Base-by-base conservation (phyloP, 305 asterid genomes). In the Fraxinus angustifolia region DNA sequence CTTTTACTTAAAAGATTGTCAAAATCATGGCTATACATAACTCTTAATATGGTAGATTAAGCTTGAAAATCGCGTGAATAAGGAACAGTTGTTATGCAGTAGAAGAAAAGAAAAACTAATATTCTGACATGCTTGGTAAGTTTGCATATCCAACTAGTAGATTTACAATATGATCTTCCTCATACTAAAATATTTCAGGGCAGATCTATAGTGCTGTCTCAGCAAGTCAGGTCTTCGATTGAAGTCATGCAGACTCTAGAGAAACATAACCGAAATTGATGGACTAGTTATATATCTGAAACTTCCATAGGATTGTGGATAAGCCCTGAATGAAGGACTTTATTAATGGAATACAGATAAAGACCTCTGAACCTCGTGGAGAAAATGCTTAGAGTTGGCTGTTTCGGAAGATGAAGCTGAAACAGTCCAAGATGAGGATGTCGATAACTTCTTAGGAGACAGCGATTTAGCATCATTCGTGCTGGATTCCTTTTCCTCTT, bases 401-500 rank as follows among this genome's bases (percentile, higher is more conserved):
- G 81, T 4, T 26, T 45, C 40, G 5, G 84, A 80, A 28, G 74
- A 81, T 33, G 75, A 75, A 79, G 67, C 34, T 28, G 76, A 16
- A 48, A 50, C 82, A 68, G 21, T 38, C 5, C 21, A 3, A 1
- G 2, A 7, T 58, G 81, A 65, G 26, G 75, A 26, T 0, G 42
- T n/a, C 2, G 81, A 53, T 14, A 30, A 19, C 0, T 16, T 31
- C 58, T 65, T 82, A 40, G 81, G 38, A 76, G 80, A 73, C 8
- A 45, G 35, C 11, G 77, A 40, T 16, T 34, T 28, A 6, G 67
- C 30, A 23, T 77, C 75, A 14, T 28, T 48, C 10, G 16, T 38
- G 45, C 12, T 19, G 7, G 2, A 34, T 77, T 82, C 81, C 28
- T 75, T 79, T 34, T 79, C 85, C 1, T 83, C 86, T 70, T 83